These are phyloP conservation scores for Aquilaria malaccensis DNA, from an alignment of 345 rosid species.

Conservation along the genomic window DNA sequence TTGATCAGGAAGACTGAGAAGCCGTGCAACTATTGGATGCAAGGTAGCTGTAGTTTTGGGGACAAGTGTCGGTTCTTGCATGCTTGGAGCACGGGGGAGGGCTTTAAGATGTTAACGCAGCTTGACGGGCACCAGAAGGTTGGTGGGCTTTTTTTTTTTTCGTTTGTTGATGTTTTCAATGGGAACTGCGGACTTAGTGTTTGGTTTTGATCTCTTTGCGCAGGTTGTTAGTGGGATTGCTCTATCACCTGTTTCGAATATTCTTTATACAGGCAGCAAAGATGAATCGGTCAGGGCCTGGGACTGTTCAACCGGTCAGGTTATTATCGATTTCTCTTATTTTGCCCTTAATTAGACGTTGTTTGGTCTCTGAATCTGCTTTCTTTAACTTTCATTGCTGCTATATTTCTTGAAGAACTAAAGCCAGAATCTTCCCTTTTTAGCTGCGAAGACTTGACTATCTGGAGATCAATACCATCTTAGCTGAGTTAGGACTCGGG, in stretches of 20 bases:
- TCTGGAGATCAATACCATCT: too few relatives aligned
- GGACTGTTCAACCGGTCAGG: slow-evolving; percentile 99
- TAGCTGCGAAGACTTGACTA: too few relatives aligned
- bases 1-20: slow-evolving; percentile 55
- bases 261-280: slow-evolving; percentile 85
- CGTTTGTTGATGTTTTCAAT: background rate
- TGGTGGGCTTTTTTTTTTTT: background rate
- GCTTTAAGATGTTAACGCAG: slow-evolving; percentile 62
- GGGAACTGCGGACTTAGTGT: slow-evolving; percentile 8
- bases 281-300: slow-evolving; percentile 83
- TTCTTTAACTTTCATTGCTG: too few relatives aligned
- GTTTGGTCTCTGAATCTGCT: too few relatives aligned
- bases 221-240: slow-evolving; percentile 89
- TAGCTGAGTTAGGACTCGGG: too few relatives aligned
- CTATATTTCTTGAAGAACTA: too few relatives aligned
- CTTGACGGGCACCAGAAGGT: slow-evolving; percentile 95
- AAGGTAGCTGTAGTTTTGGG: slow-evolving; percentile 70
- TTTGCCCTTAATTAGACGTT: too few relatives aligned
- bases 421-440: too few relatives aligned
- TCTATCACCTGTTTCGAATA: slow-evolving; percentile 74
- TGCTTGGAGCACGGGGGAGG: slow-evolving; percentile 84
- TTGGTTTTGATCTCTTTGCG: slow-evolving; percentile 12
- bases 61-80: slow-evolving; percentile 82
- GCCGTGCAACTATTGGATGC: slow-evolving; percentile 79
- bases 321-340: slow-evolving; percentile 15